Evolutionary conservation across 2,329 filamentous ascomycete genomes (phyloP).

Genomic region (Daldinia eschscholtzii): DNA sequence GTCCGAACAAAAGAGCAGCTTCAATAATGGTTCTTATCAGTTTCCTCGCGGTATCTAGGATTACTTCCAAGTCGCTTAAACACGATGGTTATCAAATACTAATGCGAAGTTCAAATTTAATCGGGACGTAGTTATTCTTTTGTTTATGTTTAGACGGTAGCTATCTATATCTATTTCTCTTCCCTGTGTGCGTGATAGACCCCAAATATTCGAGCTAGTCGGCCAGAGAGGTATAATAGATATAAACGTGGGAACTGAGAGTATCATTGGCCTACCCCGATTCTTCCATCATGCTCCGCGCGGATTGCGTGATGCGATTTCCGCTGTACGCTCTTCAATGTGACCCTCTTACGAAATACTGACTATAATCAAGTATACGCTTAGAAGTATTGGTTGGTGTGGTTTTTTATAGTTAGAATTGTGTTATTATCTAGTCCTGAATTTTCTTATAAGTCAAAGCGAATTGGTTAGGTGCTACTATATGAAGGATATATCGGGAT

Average conservation of each 20-base stretch:
- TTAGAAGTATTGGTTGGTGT: neutral
- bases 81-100: neutral
- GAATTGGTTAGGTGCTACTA: neutral
- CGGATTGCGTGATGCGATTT: conserved; percentile 42
- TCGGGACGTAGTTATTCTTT: neutral
- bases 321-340: conserved; percentile 19
- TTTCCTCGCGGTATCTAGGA: neutral
- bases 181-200: neutral
- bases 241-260: conserved; percentile 15
- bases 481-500: neutral
- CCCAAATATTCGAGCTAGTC: neutral
- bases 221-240: conserved; percentile 3
- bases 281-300: conserved; percentile 42
- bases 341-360: conserved; percentile 8
- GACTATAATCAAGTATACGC: neutral
- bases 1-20: neutral
- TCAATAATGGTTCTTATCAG: neutral
- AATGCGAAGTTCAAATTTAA: neutral
- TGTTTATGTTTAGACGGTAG: neutral
- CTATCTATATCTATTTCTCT: neutral
- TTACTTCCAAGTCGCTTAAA: neutral
- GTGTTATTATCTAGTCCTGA: neutral
- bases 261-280: conserved; percentile 30
- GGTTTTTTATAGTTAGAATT: neutral
- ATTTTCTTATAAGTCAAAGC: neutral